Conservation (phyloP, 805 yeast genomes). For the Yueomyces sp. region DNA sequence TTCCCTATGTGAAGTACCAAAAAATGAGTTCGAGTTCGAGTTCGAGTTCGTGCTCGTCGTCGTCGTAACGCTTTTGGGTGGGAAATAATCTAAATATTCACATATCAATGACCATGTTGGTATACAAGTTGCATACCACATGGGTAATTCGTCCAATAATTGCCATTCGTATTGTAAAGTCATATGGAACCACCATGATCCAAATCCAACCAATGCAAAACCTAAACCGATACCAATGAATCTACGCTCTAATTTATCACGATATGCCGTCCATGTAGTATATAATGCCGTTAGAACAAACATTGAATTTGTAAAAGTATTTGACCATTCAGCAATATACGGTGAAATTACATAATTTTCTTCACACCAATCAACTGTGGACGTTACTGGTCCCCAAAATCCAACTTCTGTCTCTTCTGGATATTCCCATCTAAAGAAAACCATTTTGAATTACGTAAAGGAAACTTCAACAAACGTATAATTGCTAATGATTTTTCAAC, state of each 20-base stretch:
- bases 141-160: conserved; percentile 84
- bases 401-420: conserved; percentile 41
- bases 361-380: conserved; percentile 97
- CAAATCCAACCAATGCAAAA: conserved; percentile 81
- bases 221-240: conserved; percentile 64
- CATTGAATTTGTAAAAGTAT: conserved; percentile 62
- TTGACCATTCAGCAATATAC: conserved; percentile 79
- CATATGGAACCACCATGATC: conserved; percentile 92
- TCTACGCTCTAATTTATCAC: conserved; percentile 52
- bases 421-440: conserved; percentile 26
- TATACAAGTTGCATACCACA: conserved; percentile 93
- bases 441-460: conserved; percentile 2
- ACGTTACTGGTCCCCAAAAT: conserved; percentile 69
- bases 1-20: background rate
- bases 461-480: too few species aligned
- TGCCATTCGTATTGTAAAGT: conserved; percentile 80
- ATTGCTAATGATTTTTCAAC: too few species aligned
- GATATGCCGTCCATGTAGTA: conserved; percentile 45
- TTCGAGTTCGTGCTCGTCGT: background rate
- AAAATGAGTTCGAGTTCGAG: background rate
- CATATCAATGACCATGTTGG: conserved; percentile 77
- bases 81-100: conserved; percentile 29
- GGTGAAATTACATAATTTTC: conserved; percentile 80
- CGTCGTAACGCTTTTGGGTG: conserved; percentile 8
- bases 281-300: conserved; percentile 42